Evolutionary conservation across 768 basidiomycete species (phyloP).

Genomic region (Macrolepiota dolichaula): DNA sequence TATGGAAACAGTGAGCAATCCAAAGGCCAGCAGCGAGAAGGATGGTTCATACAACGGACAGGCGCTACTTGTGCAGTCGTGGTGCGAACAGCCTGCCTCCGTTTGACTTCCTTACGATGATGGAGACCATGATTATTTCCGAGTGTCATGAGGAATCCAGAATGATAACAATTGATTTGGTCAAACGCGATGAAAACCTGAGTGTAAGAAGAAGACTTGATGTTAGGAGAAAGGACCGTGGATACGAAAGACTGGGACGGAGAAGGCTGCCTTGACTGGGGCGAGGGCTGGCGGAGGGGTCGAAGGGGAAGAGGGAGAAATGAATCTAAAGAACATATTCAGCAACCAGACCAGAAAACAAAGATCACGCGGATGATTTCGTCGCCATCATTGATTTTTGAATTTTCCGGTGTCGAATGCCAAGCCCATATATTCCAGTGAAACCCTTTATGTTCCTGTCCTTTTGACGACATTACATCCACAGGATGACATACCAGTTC

Average conservation of each 20-base stretch:
- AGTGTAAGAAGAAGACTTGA: neutral
- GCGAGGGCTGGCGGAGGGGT: neutral
- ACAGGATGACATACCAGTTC: too few relatives aligned
- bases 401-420: neutral
- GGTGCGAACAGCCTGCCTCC: neutral
- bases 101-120: neutral
- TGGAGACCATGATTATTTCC: neutral
- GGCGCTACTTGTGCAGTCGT: neutral
- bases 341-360: conserved; percentile 1
- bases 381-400: conserved; percentile 6
- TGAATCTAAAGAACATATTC: neutral
- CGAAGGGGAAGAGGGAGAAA: neutral
- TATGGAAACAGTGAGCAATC: neutral
- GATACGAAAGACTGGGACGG: conserved; percentile 1
- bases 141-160: neutral
- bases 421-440: conserved; percentile 6
- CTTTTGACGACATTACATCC: too few relatives aligned
- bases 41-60: neutral
- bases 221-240: conserved; percentile 2
- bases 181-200: neutral
- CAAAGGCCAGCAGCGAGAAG: neutral
- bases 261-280: neutral
- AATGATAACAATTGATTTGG: neutral
- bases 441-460: too few relatives aligned
- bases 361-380: neutral